A percentile compares a stretch with the other conserved stretches of the same genome.
These are phyloP conservation scores for Metschnikowia borealis DNA, from an alignment of 805 yeast genomes.

Conservation along the genomic window DNA sequence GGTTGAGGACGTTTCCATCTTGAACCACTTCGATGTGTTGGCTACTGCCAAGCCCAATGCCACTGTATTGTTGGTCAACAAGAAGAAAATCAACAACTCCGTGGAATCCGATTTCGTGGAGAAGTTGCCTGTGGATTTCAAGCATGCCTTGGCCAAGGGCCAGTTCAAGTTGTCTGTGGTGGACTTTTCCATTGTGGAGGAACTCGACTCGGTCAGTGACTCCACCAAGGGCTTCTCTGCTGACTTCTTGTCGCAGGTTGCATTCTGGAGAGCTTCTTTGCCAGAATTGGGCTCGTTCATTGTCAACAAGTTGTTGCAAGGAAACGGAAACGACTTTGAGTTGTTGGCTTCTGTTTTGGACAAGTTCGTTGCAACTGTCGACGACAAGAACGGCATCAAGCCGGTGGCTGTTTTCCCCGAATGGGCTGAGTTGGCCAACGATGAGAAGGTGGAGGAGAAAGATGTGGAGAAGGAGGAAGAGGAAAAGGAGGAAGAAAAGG, in stretches of 20 bases:
- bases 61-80: slow-evolving; percentile 41
- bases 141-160: slow-evolving; percentile 49
- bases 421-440: slow-evolving; percentile 29
- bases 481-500: slow-evolving; percentile 22
- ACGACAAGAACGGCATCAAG: slow-evolving; percentile 41
- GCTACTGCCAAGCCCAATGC: slow-evolving; percentile 57
- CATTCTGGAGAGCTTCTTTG: slow-evolving; percentile 70
- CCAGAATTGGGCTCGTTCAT: slow-evolving; percentile 61
- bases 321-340: slow-evolving; percentile 81
- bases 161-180: slow-evolving; percentile 51
- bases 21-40: slow-evolving; percentile 58
- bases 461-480: slow-evolving; percentile 6
- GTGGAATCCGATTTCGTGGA: slow-evolving; percentile 49
- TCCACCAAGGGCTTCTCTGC: slow-evolving; percentile 71
- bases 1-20: slow-evolving; percentile 56
- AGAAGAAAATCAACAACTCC: slow-evolving; percentile 31
- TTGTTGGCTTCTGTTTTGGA: slow-evolving; percentile 68
- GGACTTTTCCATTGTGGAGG: slow-evolving; percentile 62
- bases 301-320: slow-evolving; percentile 73
- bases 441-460: slow-evolving; percentile 21
- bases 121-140: slow-evolving; percentile 50
- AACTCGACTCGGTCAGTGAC: slow-evolving; percentile 44
- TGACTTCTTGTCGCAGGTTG: slow-evolving; percentile 71
- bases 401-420: slow-evolving; percentile 30
- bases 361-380: slow-evolving; percentile 57